Base-by-base conservation (phyloP, 805 yeast genomes). In the Spathaspora arborariae region DNA sequence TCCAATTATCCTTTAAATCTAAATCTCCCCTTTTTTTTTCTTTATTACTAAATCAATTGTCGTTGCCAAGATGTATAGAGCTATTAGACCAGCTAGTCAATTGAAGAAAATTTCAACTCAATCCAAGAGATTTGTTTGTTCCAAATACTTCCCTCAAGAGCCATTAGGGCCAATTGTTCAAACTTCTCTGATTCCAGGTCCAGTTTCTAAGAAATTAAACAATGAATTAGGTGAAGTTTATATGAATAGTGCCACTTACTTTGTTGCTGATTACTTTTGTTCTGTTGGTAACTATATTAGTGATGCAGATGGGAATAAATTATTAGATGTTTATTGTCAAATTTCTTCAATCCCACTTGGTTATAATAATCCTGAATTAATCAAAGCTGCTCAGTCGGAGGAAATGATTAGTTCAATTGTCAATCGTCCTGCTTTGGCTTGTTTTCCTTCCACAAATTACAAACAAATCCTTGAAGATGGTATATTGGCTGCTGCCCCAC, bases 401-500 rank as follows among this genome's bases (percentile, higher is more conserved):
- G 72, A 65, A 49, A 72, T 72, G 76, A 61, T 65, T 44, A 63
- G 60, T 45, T 72, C 76, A 5, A 56, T 72, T 46, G 58, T 69
- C 35, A 70, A 72, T 55, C 59, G 76, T 46, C 76, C 76, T 1
- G 75, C 76, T 1, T 67, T 69, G 60, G 76, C 74, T 8, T 70
- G 75, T 45, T 70, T 70, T 52, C 75, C 76, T 9, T 74, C 80
- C 15, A 68, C 70, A n/a, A 81, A 81, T 55, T 76, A 80, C 56
- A 66, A 71, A 40, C 59, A 67, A 10, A 74, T 80, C 20, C 63
- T 82, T 53, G 61, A 67, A 39, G 75, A 77, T 16, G 76, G 79
- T 11, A 67, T 82, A 39, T 67, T 82, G 52, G 76, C 80, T 20
- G 84, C 81, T 44, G 87, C 88, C 33, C 88, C 88, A 45, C 73